phyloP scores from a whole-genome alignment of 805 yeast genomes.

The Dipodascus geniculatus region DNA sequence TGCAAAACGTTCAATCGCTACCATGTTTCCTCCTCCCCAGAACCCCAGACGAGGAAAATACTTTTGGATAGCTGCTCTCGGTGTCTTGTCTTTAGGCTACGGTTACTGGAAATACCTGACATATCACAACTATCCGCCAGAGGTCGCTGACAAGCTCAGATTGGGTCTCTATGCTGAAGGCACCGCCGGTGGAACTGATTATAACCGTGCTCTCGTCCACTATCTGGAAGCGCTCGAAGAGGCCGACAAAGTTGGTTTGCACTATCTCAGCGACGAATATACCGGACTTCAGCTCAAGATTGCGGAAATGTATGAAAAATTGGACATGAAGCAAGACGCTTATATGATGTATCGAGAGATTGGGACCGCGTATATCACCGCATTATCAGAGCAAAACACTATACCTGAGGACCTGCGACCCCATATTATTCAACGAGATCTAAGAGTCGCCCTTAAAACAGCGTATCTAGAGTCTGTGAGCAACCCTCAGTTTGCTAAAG shows the following conservation, averaged over 20 bases:
- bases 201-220: conserved; percentile 51
- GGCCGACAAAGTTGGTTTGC: conserved; percentile 44
- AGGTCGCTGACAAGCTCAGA: conserved; percentile 61
- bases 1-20: not conserved
- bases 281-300: conserved; percentile 84
- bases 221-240: conserved; percentile 66
- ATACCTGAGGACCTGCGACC: conserved; percentile 34
- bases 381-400: conserved; percentile 35
- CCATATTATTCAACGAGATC: conserved; percentile 55
- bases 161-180: conserved; percentile 79
- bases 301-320: conserved; percentile 74
- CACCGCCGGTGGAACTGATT: conserved; percentile 49
- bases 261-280: conserved; percentile 60
- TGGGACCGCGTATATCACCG: conserved; percentile 40
- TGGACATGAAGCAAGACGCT: conserved; percentile 53
- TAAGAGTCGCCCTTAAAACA: conserved; percentile 56
- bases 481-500: conserved; percentile 39
- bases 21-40: not conserved
- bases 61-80: not conserved
- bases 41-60: not conserved
- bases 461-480: conserved; percentile 40
- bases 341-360: conserved; percentile 55
- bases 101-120: not conserved
- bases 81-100: not conserved
- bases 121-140: conserved; percentile 33